Base-by-base conservation (phyloP, 176 grass and related monocot species). In the Miscanthus lutarioriparius region DNA sequence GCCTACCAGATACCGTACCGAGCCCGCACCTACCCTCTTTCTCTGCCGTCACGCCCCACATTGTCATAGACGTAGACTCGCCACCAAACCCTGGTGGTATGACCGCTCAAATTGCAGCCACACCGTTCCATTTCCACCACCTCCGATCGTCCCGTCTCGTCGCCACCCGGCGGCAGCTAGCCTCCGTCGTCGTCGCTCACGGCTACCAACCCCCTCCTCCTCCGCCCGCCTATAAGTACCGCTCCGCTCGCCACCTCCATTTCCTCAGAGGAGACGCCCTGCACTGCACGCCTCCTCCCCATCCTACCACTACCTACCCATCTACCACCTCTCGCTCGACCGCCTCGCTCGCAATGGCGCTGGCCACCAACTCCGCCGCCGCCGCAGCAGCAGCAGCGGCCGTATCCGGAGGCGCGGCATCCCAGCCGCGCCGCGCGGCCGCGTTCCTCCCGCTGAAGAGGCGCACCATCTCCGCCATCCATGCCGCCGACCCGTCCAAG, bases 401-500 rank as follows among this genome's bases (percentile, higher is more conserved):
- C 67, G 53, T 82, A 0, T 45, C 79, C 64, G 40, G 64, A 9
- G 73, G 40, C 26, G 67, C 77, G 4, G 48, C 70, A 20, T 54
- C 56, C 17, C 91, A 88, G 58, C 92, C 70, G 1, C 80, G 64
- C 67, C 72, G 32, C 41, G 63, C 26, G 13, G 12, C 79, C 15
- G 22, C 64, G 3, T 86, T 94, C 81, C 72, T 91, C 28, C 92
- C 87, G 16, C 39, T 86, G 37, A 84, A 84, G 80, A 48, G 79
- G 22, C 86, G 89, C 36, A 30, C 79, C 53, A 70, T 97, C 36
- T 80, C 87, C 17, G 88, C 91, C 39, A 80, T 87, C 5, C 92
- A 97, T 76, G 92, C 95, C 2, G 91, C 92, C 8, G 92, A 97
- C 80, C 89, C 95, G 22, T 61, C 87, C 4, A 87, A 91, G 78